Conservation (phyloP, 176 grass and related monocot species). For the Carex scoparia region DNA sequence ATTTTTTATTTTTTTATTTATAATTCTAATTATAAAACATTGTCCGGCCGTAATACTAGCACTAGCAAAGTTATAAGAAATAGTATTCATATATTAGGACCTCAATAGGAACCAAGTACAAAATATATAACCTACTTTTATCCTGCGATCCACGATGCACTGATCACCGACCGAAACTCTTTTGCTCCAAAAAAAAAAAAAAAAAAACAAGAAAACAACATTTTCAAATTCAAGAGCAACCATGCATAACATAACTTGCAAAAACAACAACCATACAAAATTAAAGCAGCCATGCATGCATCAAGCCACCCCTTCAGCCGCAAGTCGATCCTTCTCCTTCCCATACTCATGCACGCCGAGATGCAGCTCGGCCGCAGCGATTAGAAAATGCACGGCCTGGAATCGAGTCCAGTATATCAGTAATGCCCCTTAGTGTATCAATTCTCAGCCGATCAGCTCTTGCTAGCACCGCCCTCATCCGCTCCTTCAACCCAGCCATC, state of each 20-base stretch:
- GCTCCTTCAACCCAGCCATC: conserved; percentile 13
- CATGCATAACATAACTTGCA: not conserved
- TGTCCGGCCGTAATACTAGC: too few relatives aligned
- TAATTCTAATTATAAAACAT: too few relatives aligned
- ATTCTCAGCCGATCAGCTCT: conserved; percentile 25
- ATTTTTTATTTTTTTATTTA: too few relatives aligned
- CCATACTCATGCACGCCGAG: conserved; percentile 31
- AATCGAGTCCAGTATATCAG: conserved; percentile 20
- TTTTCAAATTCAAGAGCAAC: not conserved
- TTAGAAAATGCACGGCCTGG: conserved; percentile 41
- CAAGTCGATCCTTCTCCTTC: conserved; percentile 26
- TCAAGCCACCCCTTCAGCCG: not conserved
- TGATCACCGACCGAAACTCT: not conserved
- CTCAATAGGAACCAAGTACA: too few relatives aligned
- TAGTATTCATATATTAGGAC: too few relatives aligned
- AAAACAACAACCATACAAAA: not conserved
- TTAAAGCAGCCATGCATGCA: not conserved
- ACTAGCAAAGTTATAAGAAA: too few relatives aligned
- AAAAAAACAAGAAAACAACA: not conserved
- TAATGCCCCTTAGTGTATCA: conserved; percentile 25
- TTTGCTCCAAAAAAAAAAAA: not conserved
- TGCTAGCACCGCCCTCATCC: conserved; percentile 22
- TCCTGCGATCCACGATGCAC: too few relatives aligned
- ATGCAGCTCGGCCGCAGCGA: conserved; percentile 30
- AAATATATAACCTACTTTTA: too few relatives aligned